phyloP scores from a whole-genome alignment of 805 yeast species.

The Metschnikowia lunata region DNA sequence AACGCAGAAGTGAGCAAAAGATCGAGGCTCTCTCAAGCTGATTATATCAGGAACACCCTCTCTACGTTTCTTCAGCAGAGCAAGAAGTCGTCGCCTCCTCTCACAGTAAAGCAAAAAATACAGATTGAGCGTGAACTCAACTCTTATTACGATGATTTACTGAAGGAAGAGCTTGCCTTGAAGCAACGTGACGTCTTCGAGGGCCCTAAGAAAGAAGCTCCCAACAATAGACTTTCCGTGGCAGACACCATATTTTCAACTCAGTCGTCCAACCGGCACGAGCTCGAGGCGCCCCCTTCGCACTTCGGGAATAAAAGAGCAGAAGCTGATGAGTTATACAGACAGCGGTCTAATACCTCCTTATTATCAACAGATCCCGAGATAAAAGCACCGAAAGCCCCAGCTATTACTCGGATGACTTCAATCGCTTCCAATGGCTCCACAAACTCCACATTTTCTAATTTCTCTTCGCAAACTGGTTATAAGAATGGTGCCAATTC shows the following conservation, averaged over 20 bases:
- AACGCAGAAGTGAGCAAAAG: constrained; percentile 41
- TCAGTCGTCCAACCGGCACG: constrained; percentile 1
- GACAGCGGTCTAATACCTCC: constrained; percentile 30
- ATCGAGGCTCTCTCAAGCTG: constrained; percentile 37
- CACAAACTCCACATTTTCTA: not conserved
- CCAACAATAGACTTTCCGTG: constrained; percentile 17
- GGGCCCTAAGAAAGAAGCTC: constrained; percentile 4
- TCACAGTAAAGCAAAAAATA: constrained; percentile 36
- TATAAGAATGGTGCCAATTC: constrained; percentile 11
- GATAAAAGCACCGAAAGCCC: constrained; percentile 20
- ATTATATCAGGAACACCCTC: constrained; percentile 40
- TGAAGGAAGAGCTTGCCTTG: constrained; percentile 36
- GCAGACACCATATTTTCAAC: constrained; percentile 19
- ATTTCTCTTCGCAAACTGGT: constrained; percentile 10
- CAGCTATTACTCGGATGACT: constrained; percentile 29
- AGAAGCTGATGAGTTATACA: constrained; percentile 13
- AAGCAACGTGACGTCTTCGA: constrained; percentile 22
- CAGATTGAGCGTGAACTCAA: constrained; percentile 45
- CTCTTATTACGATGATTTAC: constrained; percentile 41
- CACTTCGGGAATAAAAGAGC: constrained; percentile 4
- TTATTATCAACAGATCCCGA: constrained; percentile 36
- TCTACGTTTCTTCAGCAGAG: constrained; percentile 38
- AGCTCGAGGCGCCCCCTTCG: constrained; percentile 2
- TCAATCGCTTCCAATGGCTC: constrained; percentile 28
- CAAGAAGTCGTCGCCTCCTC: constrained; percentile 23